Percentiles rank a stretch among this genome's conserved stretches.
Evolutionary conservation across 371 early-diverging fungal genomes (phyloP).

Genomic region (Rhizopus delemar): DNA sequence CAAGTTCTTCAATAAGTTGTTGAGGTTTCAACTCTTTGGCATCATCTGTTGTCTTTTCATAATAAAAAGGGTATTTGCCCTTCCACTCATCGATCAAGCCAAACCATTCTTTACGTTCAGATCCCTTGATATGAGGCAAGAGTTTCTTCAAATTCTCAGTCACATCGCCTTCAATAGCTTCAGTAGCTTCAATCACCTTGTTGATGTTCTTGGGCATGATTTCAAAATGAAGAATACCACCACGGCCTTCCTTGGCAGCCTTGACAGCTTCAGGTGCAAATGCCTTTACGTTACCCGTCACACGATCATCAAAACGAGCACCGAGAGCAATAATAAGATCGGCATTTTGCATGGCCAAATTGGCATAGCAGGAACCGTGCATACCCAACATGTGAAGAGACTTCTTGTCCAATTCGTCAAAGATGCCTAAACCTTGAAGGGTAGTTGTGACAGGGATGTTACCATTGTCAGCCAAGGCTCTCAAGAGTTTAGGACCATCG

Average conservation of each 20-base stretch:
- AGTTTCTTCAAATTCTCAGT: constrained; percentile 78
- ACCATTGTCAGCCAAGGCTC: constrained; percentile 78
- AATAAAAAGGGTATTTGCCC: constrained; percentile 86
- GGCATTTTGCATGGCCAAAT: constrained; percentile 94
- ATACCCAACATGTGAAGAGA: constrained; percentile 97
- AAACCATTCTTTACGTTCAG: constrained; percentile 83
- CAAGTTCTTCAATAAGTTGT: constrained; percentile 88
- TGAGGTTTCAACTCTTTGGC: constrained; percentile 80
- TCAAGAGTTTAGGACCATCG: constrained; percentile 79
- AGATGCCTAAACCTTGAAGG: constrained; percentile 88
- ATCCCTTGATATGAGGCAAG: constrained; percentile 73
- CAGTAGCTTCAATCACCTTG: constrained; percentile 90
- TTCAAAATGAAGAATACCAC: constrained; percentile 97
- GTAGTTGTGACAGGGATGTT: constrained; percentile 97
- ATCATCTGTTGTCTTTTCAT: constrained; percentile 50
- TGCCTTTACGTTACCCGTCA: constrained; percentile 81
- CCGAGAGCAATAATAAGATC: constrained; percentile 96
- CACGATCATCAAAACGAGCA: constrained; percentile 97
- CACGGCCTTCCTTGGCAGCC: constrained; percentile 85
- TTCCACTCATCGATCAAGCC: constrained; percentile 83
- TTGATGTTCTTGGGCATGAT: constrained; percentile 98
- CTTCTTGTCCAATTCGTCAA: constrained; percentile 87
- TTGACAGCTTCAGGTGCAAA: constrained; percentile 93
- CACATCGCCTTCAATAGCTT: constrained; percentile 94
- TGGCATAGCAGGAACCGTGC: constrained; percentile 97